Conservation (phyloP, 805 yeast species). For the Starmerella sirachaensis region DNA sequence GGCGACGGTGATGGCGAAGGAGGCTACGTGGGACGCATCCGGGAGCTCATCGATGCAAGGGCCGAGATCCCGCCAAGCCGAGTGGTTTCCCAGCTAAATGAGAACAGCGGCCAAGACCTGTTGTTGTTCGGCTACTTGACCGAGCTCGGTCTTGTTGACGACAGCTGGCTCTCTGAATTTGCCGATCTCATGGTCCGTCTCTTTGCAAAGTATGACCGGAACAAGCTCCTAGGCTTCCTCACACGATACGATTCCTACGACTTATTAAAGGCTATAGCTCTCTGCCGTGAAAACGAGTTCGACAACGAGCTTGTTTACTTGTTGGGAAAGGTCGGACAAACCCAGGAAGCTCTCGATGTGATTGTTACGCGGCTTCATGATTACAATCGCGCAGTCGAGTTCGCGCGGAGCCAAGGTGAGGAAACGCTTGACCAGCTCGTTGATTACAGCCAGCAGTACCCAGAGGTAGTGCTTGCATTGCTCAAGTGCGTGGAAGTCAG, state of each 20-base stretch:
- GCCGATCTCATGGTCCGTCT: slow-evolving; percentile 59
- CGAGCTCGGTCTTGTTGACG: slow-evolving; percentile 44
- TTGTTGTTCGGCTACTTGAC: slow-evolving; percentile 53
- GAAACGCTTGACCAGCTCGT: slow-evolving; percentile 75
- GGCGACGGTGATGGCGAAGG: slow-evolving; percentile 18
- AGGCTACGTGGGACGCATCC: slow-evolving; percentile 14
- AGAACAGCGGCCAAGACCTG: slow-evolving; percentile 10
- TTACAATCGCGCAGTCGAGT: slow-evolving; percentile 67
- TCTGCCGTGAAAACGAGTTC: slow-evolving; percentile 44
- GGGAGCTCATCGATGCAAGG: slow-evolving; percentile 16
- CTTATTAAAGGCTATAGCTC: slow-evolving; percentile 53
- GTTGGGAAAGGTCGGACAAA: slow-evolving; percentile 72
- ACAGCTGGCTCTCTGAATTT: slow-evolving; percentile 40
- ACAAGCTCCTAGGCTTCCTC: slow-evolving; percentile 48
- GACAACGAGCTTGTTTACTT: slow-evolving; percentile 69
- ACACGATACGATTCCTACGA: slow-evolving; percentile 44
- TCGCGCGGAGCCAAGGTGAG: slow-evolving; percentile 51
- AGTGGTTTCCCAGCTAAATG: slow-evolving; percentile 38
- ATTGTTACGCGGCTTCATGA: slow-evolving; percentile 69
- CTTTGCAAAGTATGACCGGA: slow-evolving; percentile 49
- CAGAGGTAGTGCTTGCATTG: slow-evolving; percentile 64
- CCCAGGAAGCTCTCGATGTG: slow-evolving; percentile 57
- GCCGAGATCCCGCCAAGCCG: slow-evolving; percentile 43
- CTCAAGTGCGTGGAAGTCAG: slow-evolving; percentile 39
- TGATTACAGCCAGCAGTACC: slow-evolving; percentile 56